Base-by-base conservation (phyloP, 2,329 filamentous ascomycete genomes). In the Helminthosporium solani region DNA sequence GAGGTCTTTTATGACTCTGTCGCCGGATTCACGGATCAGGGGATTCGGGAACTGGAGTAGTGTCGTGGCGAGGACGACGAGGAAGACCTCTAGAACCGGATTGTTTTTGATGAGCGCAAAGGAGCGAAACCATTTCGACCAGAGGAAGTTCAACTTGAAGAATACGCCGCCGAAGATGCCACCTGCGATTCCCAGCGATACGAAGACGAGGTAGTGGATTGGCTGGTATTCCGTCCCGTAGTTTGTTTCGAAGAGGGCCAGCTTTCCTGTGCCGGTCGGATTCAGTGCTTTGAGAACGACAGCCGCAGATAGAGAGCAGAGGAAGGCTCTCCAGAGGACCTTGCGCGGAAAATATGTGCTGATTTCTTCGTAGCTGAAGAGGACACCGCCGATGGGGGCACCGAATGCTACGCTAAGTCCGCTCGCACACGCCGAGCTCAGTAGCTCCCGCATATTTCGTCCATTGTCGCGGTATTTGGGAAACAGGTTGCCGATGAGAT, bases 331-430 rank as follows among this genome's bases (percentile, higher is more conserved):
- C 79, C 79, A 83, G 2, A 84, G 71, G n/a, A 79, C 77, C 50
- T 78, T 80, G 2, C 78, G 70, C 0, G 80, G 80, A 42, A 83
- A 83, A 48, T 82, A 82, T 0, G 79, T 83, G 50, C 73, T 77
- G 50, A 83, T 81, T 66, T 83, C 81, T 66, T 77, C 57, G 35
- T 82, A 83, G 35, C 75, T 78, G 60, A 84, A 84, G 3, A 84
- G 66, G 0, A 84, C 80, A 7, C 80, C 80, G 1, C 81, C 81
- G 41, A 84, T 82, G 0, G 81, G 82, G 16, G 81, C 81, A 5
- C 81, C 81, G 53, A 84, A 84, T 0, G 81, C 81, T 0, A 84
- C 81, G 15, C 77, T 79, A 38, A 84, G 63, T 2, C 81, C 82
- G 11, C 79, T 71, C 0, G 80, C 78, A 51, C 79, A 82, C 2